Percentiles rank a stretch among this genome's conserved stretches.
Conservation (phyloP, 345 rosid genomes). For the Hypericum perforatum region DNA sequence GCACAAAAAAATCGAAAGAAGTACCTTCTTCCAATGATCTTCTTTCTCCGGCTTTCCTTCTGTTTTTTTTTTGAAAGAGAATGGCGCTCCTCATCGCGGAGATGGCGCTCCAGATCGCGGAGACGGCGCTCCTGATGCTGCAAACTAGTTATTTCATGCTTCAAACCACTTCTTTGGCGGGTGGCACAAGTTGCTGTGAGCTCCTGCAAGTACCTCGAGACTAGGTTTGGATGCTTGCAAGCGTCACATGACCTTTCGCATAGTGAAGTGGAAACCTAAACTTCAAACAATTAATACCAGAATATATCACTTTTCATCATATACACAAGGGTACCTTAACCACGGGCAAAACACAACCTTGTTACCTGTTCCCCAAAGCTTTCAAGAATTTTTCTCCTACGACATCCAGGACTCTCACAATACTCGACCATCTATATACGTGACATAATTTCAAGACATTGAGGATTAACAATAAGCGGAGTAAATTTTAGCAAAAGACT, state of each 20-base stretch:
- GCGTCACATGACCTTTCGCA: conserved; percentile 81
- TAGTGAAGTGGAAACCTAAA: conserved; percentile 46
- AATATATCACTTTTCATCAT: conserved; percentile 5
- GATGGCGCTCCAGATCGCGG: too few relatives aligned
- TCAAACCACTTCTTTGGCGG: conserved; percentile 46
- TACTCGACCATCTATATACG: conserved; percentile 68
- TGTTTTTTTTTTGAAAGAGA: too few relatives aligned
- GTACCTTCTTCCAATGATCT: too few relatives aligned
- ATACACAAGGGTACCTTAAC: neutral
- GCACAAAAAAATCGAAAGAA: too few relatives aligned
- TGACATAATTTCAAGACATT: conserved; percentile 9
- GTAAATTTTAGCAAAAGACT: conserved; percentile 1
- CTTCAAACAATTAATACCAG: conserved; percentile 6
- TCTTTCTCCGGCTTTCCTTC: too few relatives aligned
- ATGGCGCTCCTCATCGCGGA: too few relatives aligned
- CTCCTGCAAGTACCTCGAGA: conserved; percentile 55
- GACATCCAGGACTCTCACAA: conserved; percentile 88
- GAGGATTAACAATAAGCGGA: conserved; percentile 13
- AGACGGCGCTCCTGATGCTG: too few relatives aligned
- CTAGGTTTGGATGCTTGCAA: conserved; percentile 67
- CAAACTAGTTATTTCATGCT: too few relatives aligned
- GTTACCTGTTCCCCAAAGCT: conserved; percentile 88
- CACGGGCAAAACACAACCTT: neutral
- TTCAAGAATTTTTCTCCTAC: conserved; percentile 77
- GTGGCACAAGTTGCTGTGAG: conserved; percentile 32